phyloP scores from a whole-genome alignment of 23 red algal genomes.

The Porphyridium purpureum region DNA sequence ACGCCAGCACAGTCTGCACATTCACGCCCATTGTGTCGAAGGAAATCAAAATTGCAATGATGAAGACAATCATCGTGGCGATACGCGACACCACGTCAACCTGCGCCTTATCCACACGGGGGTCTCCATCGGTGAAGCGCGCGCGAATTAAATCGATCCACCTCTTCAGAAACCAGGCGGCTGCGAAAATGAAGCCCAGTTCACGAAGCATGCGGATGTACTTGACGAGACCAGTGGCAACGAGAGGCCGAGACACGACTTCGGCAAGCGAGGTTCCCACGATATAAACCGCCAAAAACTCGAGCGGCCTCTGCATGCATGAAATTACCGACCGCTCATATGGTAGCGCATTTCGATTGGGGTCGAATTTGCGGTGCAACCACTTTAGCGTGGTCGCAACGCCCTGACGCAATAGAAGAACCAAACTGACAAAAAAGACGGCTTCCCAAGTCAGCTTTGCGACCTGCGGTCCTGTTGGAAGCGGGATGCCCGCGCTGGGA shows the following conservation, averaged over 20 bases:
- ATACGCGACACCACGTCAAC: constrained; percentile 68
- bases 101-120: constrained; percentile 86
- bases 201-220: constrained; percentile 77
- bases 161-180: constrained; percentile 85
- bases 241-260: constrained; percentile 16
- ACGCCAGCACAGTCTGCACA: constrained; percentile 89
- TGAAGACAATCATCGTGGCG: constrained; percentile 53
- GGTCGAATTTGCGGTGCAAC: constrained; percentile 63
- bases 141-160: constrained; percentile 84
- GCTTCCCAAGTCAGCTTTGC: no score
- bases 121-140: constrained; percentile 55
- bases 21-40: constrained; percentile 94
- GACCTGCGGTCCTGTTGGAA: no score
- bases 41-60: constrained; percentile 60
- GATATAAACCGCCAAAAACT: constrained; percentile 78
- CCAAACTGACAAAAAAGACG: constrained; percentile 29
- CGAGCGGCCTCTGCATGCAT: constrained; percentile 95
- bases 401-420: constrained; percentile 69
- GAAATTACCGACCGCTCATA: constrained; percentile 87
- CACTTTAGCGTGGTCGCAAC: constrained; percentile 64
- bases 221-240: constrained; percentile 34
- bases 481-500: no score
- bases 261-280: constrained; percentile 84
- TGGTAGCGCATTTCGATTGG: constrained; percentile 28
- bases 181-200: constrained; percentile 84